Base-by-base conservation (phyloP, 2,329 filamentous ascomycete species). In the Alternaria arborescens region DNA sequence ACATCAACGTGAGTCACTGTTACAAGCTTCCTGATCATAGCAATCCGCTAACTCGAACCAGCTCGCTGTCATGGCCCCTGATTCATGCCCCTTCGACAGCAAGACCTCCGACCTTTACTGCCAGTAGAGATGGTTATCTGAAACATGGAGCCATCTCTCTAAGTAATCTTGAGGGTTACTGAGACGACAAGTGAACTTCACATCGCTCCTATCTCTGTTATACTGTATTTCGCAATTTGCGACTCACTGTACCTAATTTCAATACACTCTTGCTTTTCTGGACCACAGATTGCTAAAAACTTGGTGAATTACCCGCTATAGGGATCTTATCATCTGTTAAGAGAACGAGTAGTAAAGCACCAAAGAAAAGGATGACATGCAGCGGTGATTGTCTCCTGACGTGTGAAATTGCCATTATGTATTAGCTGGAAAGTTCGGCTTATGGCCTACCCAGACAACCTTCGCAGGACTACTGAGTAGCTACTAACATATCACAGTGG, bases 1-100 rank as follows among this genome's bases (percentile, higher is more conserved):
- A 50, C 46, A 50, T 50, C 32, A 50, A 50, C 46, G 46, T 50
- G 36, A 50, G 46, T 38, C 20, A n/a, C 46, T 4, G 5, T 8
- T 18, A 24, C 22, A 8, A n/a, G 11, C 36, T 8, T 3, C n/a
- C 24, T 8, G 7, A 14, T 24, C 12, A 36, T n/a, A 36, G 11
- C 30, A 36, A 4, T 36, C 11, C 20, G 10, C 46, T 50, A 50
- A 50, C 6, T n/a, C 20, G 18, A 24, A 18, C 1, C 3, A 50
- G 46, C 46, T 50, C n/a, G 46, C 46, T 36, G 14, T 50, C 2
- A 22, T n/a, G 5, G 14, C 30, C 0, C 46, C 30, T 18, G 8
- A 32, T 36, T n/a, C 32, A 8, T 50, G 46, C 46, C 8, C 8
- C 30, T 50, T 38, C 14, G 30, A 36, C 14, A 26, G 32, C 32